Evolutionary conservation across 441 rosid species (phyloP).

Genomic region (Euphorbia corollata): DNA sequence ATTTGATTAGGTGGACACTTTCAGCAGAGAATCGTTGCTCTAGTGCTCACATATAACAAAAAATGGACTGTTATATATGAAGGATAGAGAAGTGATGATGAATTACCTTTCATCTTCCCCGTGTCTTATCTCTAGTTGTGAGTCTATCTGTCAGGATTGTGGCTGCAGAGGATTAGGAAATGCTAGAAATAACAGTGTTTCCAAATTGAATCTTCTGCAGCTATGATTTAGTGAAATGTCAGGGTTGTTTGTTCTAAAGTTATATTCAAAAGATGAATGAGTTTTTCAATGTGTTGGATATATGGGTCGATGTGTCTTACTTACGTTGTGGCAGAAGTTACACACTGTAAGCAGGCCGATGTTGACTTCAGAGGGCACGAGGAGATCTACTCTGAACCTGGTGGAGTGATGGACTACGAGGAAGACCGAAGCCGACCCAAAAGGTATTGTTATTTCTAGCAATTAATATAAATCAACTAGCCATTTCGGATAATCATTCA

Average conservation of each 20-base stretch:
- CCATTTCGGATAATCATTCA: neutral
- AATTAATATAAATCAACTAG: neutral
- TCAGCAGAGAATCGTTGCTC: neutral
- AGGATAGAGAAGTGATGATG: neutral
- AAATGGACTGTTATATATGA: neutral
- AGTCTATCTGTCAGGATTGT: neutral
- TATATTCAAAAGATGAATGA: slow-evolving; percentile 9
- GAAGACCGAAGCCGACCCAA: slow-evolving; percentile 90
- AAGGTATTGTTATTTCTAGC: slow-evolving; percentile 44
- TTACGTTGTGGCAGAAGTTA: slow-evolving; percentile 99
- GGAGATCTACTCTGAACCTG: slow-evolving; percentile 87
- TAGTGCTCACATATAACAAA: no score
- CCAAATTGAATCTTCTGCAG: neutral
- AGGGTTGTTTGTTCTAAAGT: neutral
- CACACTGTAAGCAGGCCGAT: slow-evolving; percentile 93
- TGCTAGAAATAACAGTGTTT: neutral
- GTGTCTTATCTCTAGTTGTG: neutral
- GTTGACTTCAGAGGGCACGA: slow-evolving; percentile 79
- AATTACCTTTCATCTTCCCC: neutral
- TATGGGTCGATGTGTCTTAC: slow-evolving; percentile 93
- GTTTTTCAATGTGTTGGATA: slow-evolving; percentile 34
- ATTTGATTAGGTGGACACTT: neutral
- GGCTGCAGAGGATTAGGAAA: neutral
- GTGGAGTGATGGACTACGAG: slow-evolving; percentile 97
- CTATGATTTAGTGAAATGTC: neutral